phyloP scores from a whole-genome alignment of 345 rosid species.

The Nephelium lappaceum region DNA sequence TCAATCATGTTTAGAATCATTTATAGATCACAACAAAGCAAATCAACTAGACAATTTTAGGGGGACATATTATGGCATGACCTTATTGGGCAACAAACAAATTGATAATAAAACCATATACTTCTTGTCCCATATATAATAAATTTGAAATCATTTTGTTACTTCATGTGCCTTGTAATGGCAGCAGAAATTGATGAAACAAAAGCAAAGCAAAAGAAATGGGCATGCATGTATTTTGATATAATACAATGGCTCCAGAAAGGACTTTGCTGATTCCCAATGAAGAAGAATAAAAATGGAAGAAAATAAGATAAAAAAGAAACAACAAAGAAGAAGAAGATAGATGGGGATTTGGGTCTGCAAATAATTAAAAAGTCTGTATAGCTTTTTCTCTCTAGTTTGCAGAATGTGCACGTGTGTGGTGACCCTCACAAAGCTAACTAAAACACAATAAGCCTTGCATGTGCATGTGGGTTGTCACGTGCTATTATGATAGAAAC shows the following conservation, averaged over 20 bases:
- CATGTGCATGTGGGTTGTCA: constrained; percentile 28
- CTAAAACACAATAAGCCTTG: neutral
- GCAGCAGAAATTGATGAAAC: constrained; percentile 13
- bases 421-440: constrained; percentile 32
- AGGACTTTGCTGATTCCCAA: neutral
- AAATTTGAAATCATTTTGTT: neutral
- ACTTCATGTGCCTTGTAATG: constrained; percentile 7
- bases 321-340: neutral
- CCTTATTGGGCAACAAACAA: constrained; percentile 13
- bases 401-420: constrained; percentile 33
- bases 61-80: constrained; percentile 9
- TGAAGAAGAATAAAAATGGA: neutral
- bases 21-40: no score
- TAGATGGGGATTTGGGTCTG: constrained; percentile 6
- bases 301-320: neutral
- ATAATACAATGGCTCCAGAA: neutral
- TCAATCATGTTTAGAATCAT: no score
- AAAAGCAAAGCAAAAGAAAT: constrained; percentile 1
- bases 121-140: neutral
- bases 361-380: neutral
- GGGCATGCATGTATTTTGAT: neutral
- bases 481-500: constrained; percentile 26
- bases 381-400: neutral
- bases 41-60: no score
- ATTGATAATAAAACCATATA: neutral